Evolutionary conservation across 805 yeast genomes (phyloP).

Genomic region (Candida ipomoeae): DNA sequence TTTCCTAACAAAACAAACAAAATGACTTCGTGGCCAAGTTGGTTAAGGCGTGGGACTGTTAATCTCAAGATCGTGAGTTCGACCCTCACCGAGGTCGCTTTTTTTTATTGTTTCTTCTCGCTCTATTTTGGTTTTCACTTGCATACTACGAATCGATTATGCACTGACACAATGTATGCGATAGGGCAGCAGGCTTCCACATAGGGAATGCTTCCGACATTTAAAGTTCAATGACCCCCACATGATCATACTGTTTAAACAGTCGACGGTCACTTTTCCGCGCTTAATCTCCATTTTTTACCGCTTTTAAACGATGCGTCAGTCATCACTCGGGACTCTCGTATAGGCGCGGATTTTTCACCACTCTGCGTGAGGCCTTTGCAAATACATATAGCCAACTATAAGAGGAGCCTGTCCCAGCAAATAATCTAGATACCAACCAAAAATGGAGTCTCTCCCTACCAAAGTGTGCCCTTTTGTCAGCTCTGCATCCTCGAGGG

Average conservation of each 20-base stretch:
- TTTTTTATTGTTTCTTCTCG: constrained; percentile 2
- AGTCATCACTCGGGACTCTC: background rate
- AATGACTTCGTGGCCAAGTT: constrained; percentile 21
- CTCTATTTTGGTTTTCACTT: too few relatives aligned
- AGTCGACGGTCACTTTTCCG: background rate
- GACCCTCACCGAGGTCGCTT: constrained; percentile 23
- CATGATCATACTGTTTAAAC: too few relatives aligned
- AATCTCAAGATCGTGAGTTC: constrained; percentile 23
- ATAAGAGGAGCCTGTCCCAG: background rate
- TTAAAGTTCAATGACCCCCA: too few relatives aligned
- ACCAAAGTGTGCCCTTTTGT: constrained; percentile 82
- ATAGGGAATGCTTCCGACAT: too few relatives aligned
- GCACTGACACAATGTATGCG: too few relatives aligned
- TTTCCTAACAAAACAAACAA: too few relatives aligned
- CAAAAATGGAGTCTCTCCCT: constrained; percentile 72
- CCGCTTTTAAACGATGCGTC: background rate
- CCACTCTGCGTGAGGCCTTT: background rate
- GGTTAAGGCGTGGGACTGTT: constrained; percentile 23
- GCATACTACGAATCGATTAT: too few relatives aligned
- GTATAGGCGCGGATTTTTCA: background rate
- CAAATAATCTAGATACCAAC: background rate
- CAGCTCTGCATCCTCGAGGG: constrained; percentile 53
- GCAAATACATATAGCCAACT: too few relatives aligned
- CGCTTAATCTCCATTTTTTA: background rate
- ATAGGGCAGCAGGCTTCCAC: too few relatives aligned